A percentile compares a stretch with the other conserved stretches of the same genome.
These are phyloP conservation scores for Aspergillus cejpii DNA, from an alignment of 2,329 filamentous ascomycete species.

Conservation along the genomic window DNA sequence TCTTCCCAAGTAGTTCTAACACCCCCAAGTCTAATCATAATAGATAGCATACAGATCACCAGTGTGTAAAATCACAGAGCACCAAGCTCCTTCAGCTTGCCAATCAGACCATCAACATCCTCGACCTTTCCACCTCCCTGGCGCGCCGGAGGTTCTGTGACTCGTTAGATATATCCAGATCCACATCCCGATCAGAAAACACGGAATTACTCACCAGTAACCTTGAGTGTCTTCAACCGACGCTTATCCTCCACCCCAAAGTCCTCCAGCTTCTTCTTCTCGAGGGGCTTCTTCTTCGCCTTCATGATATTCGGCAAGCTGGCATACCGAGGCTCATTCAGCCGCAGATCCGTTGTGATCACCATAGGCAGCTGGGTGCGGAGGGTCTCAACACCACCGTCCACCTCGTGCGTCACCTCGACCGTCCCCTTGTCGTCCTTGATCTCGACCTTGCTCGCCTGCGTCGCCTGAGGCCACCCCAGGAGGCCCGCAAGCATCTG, in stretches of 20 bases:
- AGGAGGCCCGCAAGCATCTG: conserved; percentile 94
- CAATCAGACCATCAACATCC: conserved; percentile 88
- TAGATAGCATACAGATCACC: neutral
- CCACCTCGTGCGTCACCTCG: conserved; percentile 82
- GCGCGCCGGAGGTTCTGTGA: conserved; percentile 70
- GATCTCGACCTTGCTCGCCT: conserved; percentile 78
- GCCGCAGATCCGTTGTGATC: conserved; percentile 85
- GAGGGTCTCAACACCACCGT: conserved; percentile 89
- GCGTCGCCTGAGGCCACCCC: conserved; percentile 90
- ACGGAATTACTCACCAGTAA: conserved; percentile 70
- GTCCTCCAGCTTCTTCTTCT: conserved; percentile 82
- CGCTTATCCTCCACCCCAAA: conserved; percentile 67
- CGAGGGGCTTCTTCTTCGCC: conserved; percentile 98
- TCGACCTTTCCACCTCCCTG: conserved; percentile 96
- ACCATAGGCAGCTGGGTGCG: conserved; percentile 80
- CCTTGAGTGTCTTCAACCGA: conserved; percentile 83
- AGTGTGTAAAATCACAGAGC: conserved; percentile 55
- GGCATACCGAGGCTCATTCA: conserved; percentile 94
- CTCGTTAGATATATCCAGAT: too few species aligned
- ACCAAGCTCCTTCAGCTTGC: conserved; percentile 91
- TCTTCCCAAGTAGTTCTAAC: neutral
- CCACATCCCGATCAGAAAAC: too few species aligned
- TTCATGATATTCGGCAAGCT: conserved; percentile 99
- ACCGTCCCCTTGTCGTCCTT: conserved; percentile 60
- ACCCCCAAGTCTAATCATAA: neutral